These are phyloP conservation scores for Gloeophyllum trabeum DNA, from an alignment of 768 basidiomycete species.

Conservation along the genomic window DNA sequence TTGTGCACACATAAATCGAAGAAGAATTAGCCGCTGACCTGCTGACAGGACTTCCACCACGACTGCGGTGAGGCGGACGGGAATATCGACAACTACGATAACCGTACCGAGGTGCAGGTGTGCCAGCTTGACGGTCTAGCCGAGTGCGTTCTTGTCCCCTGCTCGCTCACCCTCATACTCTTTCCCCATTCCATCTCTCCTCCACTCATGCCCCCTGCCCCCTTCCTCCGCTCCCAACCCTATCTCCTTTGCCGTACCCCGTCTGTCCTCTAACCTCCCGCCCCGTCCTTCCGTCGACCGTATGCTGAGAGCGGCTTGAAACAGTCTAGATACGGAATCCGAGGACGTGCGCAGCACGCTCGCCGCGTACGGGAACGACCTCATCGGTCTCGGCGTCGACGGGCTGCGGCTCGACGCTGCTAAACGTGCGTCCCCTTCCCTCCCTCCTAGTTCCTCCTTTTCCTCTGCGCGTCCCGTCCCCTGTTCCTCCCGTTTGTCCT, in stretches of 20 bases:
- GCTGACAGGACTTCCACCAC: constrained; percentile 46
- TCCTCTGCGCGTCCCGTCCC: too few relatives aligned
- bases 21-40: neutral
- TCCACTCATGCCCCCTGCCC: too few relatives aligned
- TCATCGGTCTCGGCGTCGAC: constrained; percentile 50
- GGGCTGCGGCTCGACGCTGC: constrained; percentile 55
- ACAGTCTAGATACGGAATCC: constrained; percentile 41
- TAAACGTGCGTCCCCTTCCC: too few relatives aligned
- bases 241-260: too few relatives aligned
- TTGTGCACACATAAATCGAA: neutral
- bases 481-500: too few relatives aligned
- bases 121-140: constrained; percentile 27
- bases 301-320: neutral
- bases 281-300: too few relatives aligned
- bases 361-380: constrained; percentile 46
- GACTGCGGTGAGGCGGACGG: constrained; percentile 44
- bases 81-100: constrained; percentile 43
- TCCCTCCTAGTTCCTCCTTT: too few relatives aligned
- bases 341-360: constrained; percentile 44
- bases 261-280: too few relatives aligned
- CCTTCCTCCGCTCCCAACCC: too few relatives aligned
- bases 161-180: neutral
- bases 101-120: constrained; percentile 36
- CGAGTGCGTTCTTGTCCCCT: constrained; percentile 18
- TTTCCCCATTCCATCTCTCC: constrained; percentile 27